Evolutionary conservation across 2,329 filamentous ascomycete genomes (phyloP).

Genomic region (Eurotiales sp.): DNA sequence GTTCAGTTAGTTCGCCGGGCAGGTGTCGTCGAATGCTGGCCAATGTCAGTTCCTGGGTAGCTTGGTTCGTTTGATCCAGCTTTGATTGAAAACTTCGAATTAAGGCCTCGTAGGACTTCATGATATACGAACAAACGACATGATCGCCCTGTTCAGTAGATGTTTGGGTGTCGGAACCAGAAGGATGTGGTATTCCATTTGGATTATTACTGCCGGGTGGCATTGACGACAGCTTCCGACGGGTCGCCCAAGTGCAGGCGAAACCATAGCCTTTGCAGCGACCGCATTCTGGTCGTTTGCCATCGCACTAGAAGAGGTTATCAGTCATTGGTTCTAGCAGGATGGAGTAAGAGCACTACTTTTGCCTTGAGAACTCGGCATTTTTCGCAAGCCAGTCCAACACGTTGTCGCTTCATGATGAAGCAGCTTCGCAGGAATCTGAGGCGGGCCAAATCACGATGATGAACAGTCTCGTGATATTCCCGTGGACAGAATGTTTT

Average conservation of each 20-base stretch:
- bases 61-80: constrained; percentile 16
- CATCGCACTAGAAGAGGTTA: constrained; percentile 24
- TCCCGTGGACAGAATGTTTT: too few relatives aligned
- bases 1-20: constrained; percentile 14
- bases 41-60: constrained; percentile 21
- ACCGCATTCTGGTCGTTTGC: constrained; percentile 23
- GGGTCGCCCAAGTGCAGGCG: constrained; percentile 23
- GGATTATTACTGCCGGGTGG: constrained; percentile 5
- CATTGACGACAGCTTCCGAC: constrained; percentile 13
- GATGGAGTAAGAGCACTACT: constrained; percentile 13
- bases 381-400: constrained; percentile 23
- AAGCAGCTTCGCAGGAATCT: too few relatives aligned
- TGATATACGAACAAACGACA: constrained; percentile 15
- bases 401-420: constrained; percentile 19
- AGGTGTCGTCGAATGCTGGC: constrained; percentile 16
- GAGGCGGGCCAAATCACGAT: too few relatives aligned
- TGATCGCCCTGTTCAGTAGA: constrained; percentile 5
- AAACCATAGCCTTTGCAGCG: constrained; percentile 28
- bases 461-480: too few relatives aligned
- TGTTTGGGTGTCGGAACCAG: constrained; percentile 8
- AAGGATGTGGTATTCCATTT: constrained; percentile 1
- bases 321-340: neutral
- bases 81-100: constrained; percentile 16
- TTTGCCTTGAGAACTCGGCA: constrained; percentile 24
- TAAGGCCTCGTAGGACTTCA: constrained; percentile 18